A percentile compares a stretch with the other conserved stretches of the same genome.
phyloP scores from a whole-genome alignment of 768 basidiomycete genomes.

The Kwoniella pini region DNA sequence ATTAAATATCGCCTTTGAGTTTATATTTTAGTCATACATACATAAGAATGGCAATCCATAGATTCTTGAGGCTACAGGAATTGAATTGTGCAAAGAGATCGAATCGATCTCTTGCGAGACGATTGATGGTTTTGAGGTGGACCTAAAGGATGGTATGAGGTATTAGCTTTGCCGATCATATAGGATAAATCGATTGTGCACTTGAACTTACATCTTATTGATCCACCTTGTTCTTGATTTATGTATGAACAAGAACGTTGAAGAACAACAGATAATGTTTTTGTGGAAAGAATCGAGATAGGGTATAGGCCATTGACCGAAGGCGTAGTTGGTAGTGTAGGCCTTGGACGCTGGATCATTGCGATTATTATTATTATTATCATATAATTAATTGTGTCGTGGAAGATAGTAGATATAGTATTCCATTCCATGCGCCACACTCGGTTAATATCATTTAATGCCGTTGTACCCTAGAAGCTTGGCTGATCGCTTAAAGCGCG shows the following conservation, averaged over 20 bases:
- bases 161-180: not conserved
- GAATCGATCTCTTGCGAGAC: slow-evolving; percentile 54
- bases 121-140: slow-evolving; percentile 33
- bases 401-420: not conserved
- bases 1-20: not conserved
- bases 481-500: not conserved
- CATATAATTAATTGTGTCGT: too few relatives aligned
- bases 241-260: not conserved
- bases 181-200: not conserved
- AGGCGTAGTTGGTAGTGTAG: too few relatives aligned
- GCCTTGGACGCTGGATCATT: not conserved
- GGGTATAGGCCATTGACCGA: not conserved
- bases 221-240: not conserved
- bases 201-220: slow-evolving; percentile 9
- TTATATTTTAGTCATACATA: slow-evolving; percentile 19
- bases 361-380: not conserved
- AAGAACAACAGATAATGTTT: not conserved
- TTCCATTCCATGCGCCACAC: slow-evolving; percentile 17
- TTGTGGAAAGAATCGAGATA: not conserved
- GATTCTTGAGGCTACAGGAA: slow-evolving; percentile 49
- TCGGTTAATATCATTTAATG: not conserved
- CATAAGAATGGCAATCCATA: slow-evolving; percentile 56
- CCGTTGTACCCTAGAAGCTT: too few relatives aligned
- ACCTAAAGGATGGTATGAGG: not conserved
- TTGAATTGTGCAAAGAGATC: slow-evolving; percentile 55